Evolutionary conservation across 129 eudicot species (phyloP).

Genomic region (Dittrichia graveolens): DNA sequence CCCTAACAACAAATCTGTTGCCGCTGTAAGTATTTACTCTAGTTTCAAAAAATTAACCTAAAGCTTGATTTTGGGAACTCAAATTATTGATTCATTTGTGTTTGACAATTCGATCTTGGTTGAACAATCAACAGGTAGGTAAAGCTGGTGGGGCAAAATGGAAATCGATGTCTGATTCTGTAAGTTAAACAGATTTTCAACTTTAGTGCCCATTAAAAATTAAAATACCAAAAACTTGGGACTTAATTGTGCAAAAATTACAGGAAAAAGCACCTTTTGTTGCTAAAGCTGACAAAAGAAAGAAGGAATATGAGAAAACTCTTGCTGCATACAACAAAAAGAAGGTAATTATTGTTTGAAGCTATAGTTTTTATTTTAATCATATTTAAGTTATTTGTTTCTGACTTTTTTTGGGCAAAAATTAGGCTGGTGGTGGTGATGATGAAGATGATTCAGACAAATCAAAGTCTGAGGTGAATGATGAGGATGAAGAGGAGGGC

Average conservation of each 20-base stretch:
- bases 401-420: neutral
- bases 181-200: slow-evolving; percentile 22
- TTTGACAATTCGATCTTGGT: neutral
- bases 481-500: slow-evolving; percentile 69
- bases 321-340: slow-evolving; percentile 61
- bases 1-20: slow-evolving; percentile 76
- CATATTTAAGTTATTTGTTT: neutral
- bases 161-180: slow-evolving; percentile 67
- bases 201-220: neutral
- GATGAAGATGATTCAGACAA: slow-evolving; percentile 80
- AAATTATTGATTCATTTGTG: neutral
- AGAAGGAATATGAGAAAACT: slow-evolving; percentile 66
- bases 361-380: neutral
- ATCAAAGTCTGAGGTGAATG: slow-evolving; percentile 78
- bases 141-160: slow-evolving; percentile 86
- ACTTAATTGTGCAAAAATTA: neutral
- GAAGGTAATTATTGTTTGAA: slow-evolving; percentile 31
- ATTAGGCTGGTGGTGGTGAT: slow-evolving; percentile 35
- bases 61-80: neutral
- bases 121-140: slow-evolving; percentile 51
- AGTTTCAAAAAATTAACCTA: neutral
- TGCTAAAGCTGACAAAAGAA: slow-evolving; percentile 66
- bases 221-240: neutral
- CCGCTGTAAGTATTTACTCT: slow-evolving; percentile 52
- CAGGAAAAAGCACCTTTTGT: slow-evolving; percentile 75